These are phyloP conservation scores for Rachicladosporium sp. DNA, from an alignment of 2,329 filamentous ascomycete species.

Conservation along the genomic window DNA sequence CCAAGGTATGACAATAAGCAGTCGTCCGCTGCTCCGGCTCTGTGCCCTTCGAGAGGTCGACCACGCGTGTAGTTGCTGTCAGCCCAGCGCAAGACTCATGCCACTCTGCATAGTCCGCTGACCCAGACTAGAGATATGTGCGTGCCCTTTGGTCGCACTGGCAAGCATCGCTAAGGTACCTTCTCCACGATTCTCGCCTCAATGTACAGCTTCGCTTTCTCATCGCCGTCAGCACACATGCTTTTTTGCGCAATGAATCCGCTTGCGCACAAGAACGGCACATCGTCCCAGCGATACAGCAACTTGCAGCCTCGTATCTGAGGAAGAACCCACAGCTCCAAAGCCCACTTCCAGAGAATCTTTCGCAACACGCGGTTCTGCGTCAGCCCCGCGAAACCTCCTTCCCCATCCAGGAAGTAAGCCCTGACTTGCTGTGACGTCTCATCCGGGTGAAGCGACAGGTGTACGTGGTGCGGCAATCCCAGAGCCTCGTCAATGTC, in stretches of 20 bases:
- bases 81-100: too few species aligned
- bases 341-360: background rate
- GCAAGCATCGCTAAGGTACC: too few species aligned
- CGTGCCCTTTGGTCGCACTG: too few species aligned
- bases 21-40: too few species aligned
- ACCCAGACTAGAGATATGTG: too few species aligned
- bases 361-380: background rate
- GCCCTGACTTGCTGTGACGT: background rate
- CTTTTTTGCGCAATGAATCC: slow-evolving; percentile 1
- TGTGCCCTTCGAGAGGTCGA: background rate
- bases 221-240: background rate
- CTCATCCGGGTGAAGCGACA: slow-evolving; percentile 2
- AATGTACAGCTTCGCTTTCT: slow-evolving; percentile 3
- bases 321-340: slow-evolving; percentile 5
- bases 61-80: too few species aligned
- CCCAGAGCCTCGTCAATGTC: background rate
- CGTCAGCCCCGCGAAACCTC: slow-evolving; percentile 1
- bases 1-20: too few species aligned
- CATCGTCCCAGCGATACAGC: slow-evolving; percentile 4
- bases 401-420: slow-evolving; percentile 2
- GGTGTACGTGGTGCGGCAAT: slow-evolving; percentile 1
- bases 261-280: background rate
- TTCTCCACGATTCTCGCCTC: slow-evolving; percentile 3
- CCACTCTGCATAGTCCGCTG: too few species aligned
- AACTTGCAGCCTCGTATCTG: slow-evolving; percentile 1